Percentiles rank a stretch among this genome's conserved stretches.
These are phyloP conservation scores for Medicago arabica DNA, from an alignment of 306 rosid genomes.

Conservation along the genomic window DNA sequence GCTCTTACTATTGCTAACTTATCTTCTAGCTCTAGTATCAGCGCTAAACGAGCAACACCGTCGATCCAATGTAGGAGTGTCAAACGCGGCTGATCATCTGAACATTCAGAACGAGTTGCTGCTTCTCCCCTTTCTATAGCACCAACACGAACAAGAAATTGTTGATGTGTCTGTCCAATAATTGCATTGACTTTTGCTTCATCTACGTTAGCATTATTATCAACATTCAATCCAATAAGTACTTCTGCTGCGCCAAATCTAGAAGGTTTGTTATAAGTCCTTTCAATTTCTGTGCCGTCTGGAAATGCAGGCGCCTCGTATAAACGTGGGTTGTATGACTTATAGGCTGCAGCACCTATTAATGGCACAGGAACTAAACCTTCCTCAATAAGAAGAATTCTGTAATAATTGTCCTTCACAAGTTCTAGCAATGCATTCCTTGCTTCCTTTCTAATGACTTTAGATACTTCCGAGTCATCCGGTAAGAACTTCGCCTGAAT, in stretches of 20 bases:
- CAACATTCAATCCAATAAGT: conserved; percentile 77
- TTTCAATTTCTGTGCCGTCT: conserved; percentile 82
- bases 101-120: conserved; percentile 53
- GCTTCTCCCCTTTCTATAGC: conserved; percentile 68
- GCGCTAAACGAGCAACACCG: conserved; percentile 87
- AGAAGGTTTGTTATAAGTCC: conserved; percentile 61
- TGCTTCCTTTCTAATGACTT: conserved; percentile 77
- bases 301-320: conserved; percentile 77
- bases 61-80: conserved; percentile 84
- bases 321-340: conserved; percentile 69
- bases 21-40: conserved; percentile 78
- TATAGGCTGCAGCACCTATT: conserved; percentile 76
- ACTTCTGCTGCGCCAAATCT: conserved; percentile 81
- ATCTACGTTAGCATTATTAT: conserved; percentile 60
- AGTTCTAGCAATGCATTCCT: conserved; percentile 81
- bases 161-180: conserved; percentile 73
- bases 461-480: conserved; percentile 54
- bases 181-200: conserved; percentile 77
- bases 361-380: conserved; percentile 90
- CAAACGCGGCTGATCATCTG: conserved; percentile 42
- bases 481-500: conserved; percentile 68
- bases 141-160: conserved; percentile 84
- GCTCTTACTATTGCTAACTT: conserved; percentile 65
- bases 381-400: conserved; percentile 85
- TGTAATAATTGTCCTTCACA: conserved; percentile 67